These are phyloP conservation scores for Corynascus novoguineensis DNA, from an alignment of 495 filamentous ascomycete genomes.

Conservation along the genomic window DNA sequence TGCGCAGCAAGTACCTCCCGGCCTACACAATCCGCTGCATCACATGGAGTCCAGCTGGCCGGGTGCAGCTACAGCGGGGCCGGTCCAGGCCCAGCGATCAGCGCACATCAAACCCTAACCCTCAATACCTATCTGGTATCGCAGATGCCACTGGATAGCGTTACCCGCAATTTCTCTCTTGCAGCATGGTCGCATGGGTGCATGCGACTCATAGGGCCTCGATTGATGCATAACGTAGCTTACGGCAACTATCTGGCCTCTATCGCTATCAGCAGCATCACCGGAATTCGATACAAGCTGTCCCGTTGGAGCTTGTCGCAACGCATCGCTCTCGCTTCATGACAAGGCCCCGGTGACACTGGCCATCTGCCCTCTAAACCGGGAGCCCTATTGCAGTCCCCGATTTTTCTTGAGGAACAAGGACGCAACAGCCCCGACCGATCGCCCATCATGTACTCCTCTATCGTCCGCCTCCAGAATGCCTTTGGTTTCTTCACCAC, in stretches of 20 bases:
- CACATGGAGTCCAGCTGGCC: too few species aligned
- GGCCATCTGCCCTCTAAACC: background rate
- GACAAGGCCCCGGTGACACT: constrained; percentile 13
- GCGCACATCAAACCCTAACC: constrained; percentile 24
- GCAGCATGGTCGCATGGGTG: too few species aligned
- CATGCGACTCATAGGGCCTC: constrained; percentile 7
- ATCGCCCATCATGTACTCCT: constrained; percentile 70
- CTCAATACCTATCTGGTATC: too few species aligned
- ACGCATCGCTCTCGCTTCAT: background rate
- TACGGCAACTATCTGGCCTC: constrained; percentile 30
- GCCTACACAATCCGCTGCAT: too few species aligned
- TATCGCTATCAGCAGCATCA: constrained; percentile 13
- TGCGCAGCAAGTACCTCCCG: too few species aligned
- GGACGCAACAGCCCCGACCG: constrained; percentile 2
- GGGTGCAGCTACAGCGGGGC: background rate
- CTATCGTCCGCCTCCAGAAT: constrained; percentile 76
- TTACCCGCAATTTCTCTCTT: too few species aligned
- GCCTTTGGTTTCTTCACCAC: constrained; percentile 98
- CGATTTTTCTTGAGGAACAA: background rate
- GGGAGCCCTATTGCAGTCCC: background rate
- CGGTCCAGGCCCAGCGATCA: background rate
- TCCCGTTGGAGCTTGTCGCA: background rate
- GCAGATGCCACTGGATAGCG: too few species aligned
- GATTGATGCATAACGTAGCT: constrained; percentile 26
- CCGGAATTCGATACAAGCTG: constrained; percentile 4